phyloP scores from a whole-genome alignment of 2,329 filamentous ascomycete species.

The Penicillium sp. region DNA sequence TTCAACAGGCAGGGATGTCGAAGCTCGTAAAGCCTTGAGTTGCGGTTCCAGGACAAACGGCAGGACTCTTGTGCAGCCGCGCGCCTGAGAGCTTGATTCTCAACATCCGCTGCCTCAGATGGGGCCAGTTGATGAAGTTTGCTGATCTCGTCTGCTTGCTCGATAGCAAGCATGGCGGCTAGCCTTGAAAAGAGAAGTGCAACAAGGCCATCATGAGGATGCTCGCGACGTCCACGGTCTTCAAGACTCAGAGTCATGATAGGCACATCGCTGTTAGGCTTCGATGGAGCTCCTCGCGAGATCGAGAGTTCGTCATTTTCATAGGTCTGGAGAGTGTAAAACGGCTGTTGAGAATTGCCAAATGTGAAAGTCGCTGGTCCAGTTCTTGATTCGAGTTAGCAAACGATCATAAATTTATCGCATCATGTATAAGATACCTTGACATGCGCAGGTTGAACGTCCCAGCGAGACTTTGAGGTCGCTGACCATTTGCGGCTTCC shows the following conservation, averaged over 20 bases:
- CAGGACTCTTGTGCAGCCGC: slow-evolving; percentile 56
- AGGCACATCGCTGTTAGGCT: slow-evolving; percentile 48
- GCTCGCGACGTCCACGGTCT: slow-evolving; percentile 43
- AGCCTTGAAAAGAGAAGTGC: slow-evolving; percentile 56
- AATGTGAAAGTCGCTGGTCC: slow-evolving; percentile 52
- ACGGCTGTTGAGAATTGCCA: slow-evolving; percentile 48
- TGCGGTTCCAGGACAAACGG: slow-evolving; percentile 51
- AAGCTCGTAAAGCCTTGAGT: slow-evolving; percentile 52
- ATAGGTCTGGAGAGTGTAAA: slow-evolving; percentile 54
- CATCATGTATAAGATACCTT: slow-evolving; percentile 39
- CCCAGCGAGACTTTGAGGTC: slow-evolving; percentile 38
- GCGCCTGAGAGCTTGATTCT: slow-evolving; percentile 51
- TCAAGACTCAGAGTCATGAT: slow-evolving; percentile 53
- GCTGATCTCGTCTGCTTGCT: slow-evolving; percentile 51
- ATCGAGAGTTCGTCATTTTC: slow-evolving; percentile 51
- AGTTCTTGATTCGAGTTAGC: slow-evolving; percentile 37
- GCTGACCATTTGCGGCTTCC: slow-evolving; percentile 55
- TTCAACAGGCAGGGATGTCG: slow-evolving; percentile 52
- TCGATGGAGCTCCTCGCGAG: slow-evolving; percentile 49
- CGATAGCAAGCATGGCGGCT: slow-evolving; percentile 57
- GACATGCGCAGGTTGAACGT: slow-evolving; percentile 50
- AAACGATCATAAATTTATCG: not conserved
- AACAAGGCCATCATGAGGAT: slow-evolving; percentile 52
- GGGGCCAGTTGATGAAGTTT: slow-evolving; percentile 49
- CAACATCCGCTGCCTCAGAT: slow-evolving; percentile 49